Conservation (phyloP, 2,329 filamentous ascomycete genomes). For the Penicillium sclerotigenum region DNA sequence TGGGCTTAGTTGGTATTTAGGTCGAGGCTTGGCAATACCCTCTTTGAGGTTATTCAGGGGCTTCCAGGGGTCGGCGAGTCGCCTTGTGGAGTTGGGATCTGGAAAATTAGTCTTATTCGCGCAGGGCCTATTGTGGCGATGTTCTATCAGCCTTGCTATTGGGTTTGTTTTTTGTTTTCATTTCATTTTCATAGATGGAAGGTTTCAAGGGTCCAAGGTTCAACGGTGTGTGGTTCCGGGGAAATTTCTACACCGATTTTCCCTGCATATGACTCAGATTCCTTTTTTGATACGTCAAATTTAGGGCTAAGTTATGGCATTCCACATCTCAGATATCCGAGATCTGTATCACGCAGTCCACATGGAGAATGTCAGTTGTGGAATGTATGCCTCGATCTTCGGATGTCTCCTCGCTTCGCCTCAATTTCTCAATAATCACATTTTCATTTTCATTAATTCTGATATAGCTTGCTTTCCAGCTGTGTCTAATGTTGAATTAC, state of each 20-base stretch:
- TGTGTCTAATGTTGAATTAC: not conserved
- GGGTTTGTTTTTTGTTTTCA: not conserved
- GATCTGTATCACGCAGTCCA: not conserved
- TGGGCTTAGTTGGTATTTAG: constrained; percentile 9
- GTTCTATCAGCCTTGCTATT: not conserved
- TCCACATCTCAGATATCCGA: not conserved
- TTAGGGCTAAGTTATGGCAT: not conserved
- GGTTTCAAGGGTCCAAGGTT: not conserved
- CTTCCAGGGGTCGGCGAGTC: not conserved
- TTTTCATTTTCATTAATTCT: not conserved
- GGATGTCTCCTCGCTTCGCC: not conserved
- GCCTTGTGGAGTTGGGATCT: not conserved
- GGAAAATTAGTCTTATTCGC: not conserved
- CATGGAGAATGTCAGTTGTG: not conserved
- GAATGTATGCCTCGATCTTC: not conserved
- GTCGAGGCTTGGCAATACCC: constrained; percentile 15
- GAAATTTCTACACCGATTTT: not conserved
- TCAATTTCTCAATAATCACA: not conserved
- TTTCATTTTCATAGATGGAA: too few species aligned
- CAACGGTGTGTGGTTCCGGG: not conserved
- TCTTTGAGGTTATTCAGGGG: constrained; percentile 22
- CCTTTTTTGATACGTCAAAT: not conserved
- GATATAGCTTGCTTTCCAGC: not conserved
- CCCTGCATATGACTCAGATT: not conserved
- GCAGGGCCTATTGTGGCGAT: not conserved